phyloP scores from a whole-genome alignment of 1,139 yeast genomes.

The Debaryomycetaceae sp. region DNA sequence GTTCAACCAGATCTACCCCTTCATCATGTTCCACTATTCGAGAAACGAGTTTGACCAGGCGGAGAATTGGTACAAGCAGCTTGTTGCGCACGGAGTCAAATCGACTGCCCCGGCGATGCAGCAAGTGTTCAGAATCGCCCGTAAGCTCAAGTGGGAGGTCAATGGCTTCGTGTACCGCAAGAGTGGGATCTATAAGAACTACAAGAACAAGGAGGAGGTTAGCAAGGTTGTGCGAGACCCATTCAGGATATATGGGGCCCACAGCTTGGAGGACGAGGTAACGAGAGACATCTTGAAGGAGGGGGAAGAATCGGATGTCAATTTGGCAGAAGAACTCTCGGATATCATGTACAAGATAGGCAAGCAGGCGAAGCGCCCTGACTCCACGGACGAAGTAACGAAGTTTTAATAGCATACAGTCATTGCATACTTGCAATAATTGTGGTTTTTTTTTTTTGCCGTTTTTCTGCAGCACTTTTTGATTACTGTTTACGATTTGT shows the following conservation, averaged over 20 bases:
- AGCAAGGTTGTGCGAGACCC: slow-evolving; percentile 20
- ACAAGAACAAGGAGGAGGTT: slow-evolving; percentile 18
- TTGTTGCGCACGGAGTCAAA: slow-evolving; percentile 29
- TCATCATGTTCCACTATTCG: slow-evolving; percentile 34
- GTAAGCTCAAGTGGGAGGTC: slow-evolving; percentile 33
- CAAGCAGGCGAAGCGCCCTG: no score
- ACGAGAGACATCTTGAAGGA: slow-evolving; percentile 1
- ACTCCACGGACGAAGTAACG: no score
- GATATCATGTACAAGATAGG: slow-evolving; percentile 14
- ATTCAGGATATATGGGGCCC: slow-evolving; percentile 14
- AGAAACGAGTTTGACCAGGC: slow-evolving; percentile 28
- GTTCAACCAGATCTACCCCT: slow-evolving; percentile 39
- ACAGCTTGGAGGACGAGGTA: slow-evolving; percentile 13
- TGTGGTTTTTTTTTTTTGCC: no score
- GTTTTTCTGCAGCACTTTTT: no score
- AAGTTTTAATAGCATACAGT: no score
- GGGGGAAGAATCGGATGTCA: slow-evolving; percentile 12
- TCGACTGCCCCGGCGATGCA: slow-evolving; percentile 25
- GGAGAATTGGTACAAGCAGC: slow-evolving; percentile 35
- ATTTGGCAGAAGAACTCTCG: slow-evolving; percentile 19
- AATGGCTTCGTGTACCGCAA: slow-evolving; percentile 31
- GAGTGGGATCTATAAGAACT: slow-evolving; percentile 20
- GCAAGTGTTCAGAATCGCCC: slow-evolving; percentile 31
- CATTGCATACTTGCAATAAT: no score
- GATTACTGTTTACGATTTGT: slow-evolving; percentile 6